phyloP scores from a whole-genome alignment of 1,284 basidiomycete species.

The Xerocomus amazonicus region DNA sequence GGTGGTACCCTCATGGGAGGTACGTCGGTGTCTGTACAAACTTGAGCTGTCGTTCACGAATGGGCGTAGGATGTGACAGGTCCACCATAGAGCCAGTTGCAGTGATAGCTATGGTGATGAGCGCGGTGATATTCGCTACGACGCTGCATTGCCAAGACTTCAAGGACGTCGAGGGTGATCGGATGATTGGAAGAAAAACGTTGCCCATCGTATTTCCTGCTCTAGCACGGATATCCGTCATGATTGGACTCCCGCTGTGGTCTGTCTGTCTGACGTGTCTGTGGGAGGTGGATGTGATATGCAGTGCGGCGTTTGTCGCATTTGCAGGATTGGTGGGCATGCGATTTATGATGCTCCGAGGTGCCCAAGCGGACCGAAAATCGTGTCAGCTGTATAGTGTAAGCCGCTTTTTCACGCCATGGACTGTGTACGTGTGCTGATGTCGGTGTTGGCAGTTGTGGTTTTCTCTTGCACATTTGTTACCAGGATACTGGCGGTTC shows the following conservation, averaged over 20 bases:
- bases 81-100: constrained; percentile 25
- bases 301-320: constrained; percentile 27
- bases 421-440: neutral
- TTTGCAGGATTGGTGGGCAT: constrained; percentile 31
- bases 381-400: constrained; percentile 36
- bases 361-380: constrained; percentile 27
- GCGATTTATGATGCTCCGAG: constrained; percentile 27
- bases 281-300: constrained; percentile 27
- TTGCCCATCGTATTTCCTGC: constrained; percentile 36
- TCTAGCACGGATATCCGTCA: constrained; percentile 27
- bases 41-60: neutral
- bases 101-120: constrained; percentile 25
- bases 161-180: constrained; percentile 38
- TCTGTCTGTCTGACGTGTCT: constrained; percentile 28
- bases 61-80: constrained; percentile 24
- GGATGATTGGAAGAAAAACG: constrained; percentile 33
- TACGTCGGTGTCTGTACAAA: constrained; percentile 3
- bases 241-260: constrained; percentile 31
- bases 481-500: constrained; percentile 32
- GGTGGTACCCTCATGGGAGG: constrained; percentile 32
- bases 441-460: constrained; percentile 20
- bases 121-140: constrained; percentile 30
- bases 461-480: constrained; percentile 33
- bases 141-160: constrained; percentile 43
- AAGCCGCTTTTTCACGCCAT: constrained; percentile 2